Percentiles rank a stretch among this genome's conserved stretches.
Evolutionary conservation across 129 eudicot species (phyloP).

Genomic region (Gnaphalium uliginosum): DNA sequence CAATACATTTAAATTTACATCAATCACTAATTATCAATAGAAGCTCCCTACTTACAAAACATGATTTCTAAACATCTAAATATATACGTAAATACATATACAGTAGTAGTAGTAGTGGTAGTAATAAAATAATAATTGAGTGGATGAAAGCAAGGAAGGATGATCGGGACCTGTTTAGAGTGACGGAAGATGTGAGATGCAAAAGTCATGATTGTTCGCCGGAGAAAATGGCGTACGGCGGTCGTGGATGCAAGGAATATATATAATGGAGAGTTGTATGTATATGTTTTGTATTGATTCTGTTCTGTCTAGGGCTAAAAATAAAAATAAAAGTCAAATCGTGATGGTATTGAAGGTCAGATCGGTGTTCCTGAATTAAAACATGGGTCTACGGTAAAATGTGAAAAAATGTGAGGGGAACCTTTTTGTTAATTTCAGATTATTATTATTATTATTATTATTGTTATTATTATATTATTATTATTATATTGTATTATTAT

Average conservation of each 20-base stretch:
- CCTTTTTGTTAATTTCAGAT: not conserved
- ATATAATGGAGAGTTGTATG: not conserved
- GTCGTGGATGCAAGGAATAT: conserved; percentile 20
- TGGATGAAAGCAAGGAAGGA: conserved; percentile 2
- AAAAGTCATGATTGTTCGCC: conserved; percentile 43
- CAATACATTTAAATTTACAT: conserved; percentile 13
- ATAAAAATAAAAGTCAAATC: not conserved
- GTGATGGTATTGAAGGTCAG: not conserved
- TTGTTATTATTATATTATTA: no score
- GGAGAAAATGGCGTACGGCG: conserved; percentile 40
- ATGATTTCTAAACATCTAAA: conserved; percentile 11
- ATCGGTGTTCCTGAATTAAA: not conserved
- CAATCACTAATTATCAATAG: conserved; percentile 26
- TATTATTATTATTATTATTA: no score
- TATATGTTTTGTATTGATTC: not conserved
- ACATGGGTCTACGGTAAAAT: not conserved
- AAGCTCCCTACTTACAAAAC: conserved; percentile 3
- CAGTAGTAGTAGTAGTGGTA: not conserved
- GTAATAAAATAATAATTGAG: not conserved
- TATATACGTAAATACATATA: not conserved
- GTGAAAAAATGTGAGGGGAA: not conserved
- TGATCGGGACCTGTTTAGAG: conserved; percentile 57
- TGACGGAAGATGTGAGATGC: conserved; percentile 60
- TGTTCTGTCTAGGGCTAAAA: conserved; percentile 36
- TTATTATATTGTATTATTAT: no score